Evolutionary conservation across 177 flowering plant genomes (phyloP).

Genomic region (Tripterygium wilfordii): DNA sequence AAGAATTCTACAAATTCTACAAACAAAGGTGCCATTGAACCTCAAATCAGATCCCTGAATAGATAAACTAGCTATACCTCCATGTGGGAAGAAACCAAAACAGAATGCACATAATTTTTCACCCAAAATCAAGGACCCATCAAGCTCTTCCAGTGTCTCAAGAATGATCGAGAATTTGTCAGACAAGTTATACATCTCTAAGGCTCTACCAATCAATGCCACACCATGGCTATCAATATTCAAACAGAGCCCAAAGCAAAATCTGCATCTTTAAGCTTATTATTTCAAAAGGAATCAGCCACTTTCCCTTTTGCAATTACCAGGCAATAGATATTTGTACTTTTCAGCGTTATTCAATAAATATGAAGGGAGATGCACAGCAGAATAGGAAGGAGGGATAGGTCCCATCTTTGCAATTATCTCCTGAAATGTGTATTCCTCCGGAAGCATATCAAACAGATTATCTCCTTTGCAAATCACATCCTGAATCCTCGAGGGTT

Average conservation of each 20-base stretch:
- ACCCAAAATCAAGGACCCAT: no score
- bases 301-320: constrained; percentile 64
- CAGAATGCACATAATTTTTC: no score
- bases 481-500: constrained; percentile 54
- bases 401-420: constrained; percentile 46
- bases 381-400: constrained; percentile 64
- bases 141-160: constrained; percentile 15
- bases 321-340: constrained; percentile 67
- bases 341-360: constrained; percentile 56
- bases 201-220: no score
- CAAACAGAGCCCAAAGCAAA: constrained; percentile 4
- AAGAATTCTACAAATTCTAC: no score
- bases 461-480: constrained; percentile 61
- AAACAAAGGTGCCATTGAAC: no score
- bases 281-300: constrained; percentile 23
- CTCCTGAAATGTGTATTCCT: constrained; percentile 56
- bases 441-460: constrained; percentile 75
- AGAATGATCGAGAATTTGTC: constrained; percentile 21
- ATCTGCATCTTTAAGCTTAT: constrained; percentile 2
- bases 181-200: constrained; percentile 14
- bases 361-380: constrained; percentile 71
- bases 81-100: no score
- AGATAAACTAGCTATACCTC: no score
- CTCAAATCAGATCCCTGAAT: no score
- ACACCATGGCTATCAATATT: constrained; percentile 8